Base-by-base conservation (phyloP, 805 yeast genomes). In the Starmerella geochares region DNA sequence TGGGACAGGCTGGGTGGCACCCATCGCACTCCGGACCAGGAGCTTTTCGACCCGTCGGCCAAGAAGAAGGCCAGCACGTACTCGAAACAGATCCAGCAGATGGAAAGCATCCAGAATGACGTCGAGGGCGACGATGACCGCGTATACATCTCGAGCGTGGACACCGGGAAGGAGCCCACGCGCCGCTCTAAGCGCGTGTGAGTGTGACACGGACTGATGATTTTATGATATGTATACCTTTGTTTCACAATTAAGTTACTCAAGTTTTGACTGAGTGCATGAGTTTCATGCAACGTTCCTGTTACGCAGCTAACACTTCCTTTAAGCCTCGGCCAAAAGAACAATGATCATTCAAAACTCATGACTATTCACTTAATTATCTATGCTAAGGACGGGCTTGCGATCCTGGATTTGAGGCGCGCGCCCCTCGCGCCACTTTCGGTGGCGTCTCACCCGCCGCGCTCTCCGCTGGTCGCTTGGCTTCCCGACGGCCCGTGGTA, bases 1-100 rank as follows among this genome's bases (percentile, higher is more conserved):
- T 92, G 98, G 98, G 98, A 92, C 67, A 81, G 98, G 70, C 70
- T 92, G 51, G 97, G 97, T 47, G 83, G 87, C 42, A 79, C 95
- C 24, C 88, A 92, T 70, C 83, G 97, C 69, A 77, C 79, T 60
- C 98, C 98, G 4, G 97, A 92, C 64, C 78, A 75, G 61, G 83
- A 85, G 58, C 72, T 90, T 59, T 90, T 88, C 66, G 85, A 81
- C 63, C 77, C 76, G 58, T 66, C 74, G 23, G 64, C 68, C 54
- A 80, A 75, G 65, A 76, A 75, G 63, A 79, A 79, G 54, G 68
- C 72, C 58, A 67, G 70, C 56, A 76, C 81, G 40, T 81, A 94
- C 86, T 74, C 71, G 35, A 72, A 75, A 55, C 96, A 90, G 69
- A 71, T 80, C 28, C 66, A 72, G 53, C 75, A 78, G 65, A 81